Conservation (phyloP, 108 stramenopile species). For the Parietichytrium sp. region DNA sequence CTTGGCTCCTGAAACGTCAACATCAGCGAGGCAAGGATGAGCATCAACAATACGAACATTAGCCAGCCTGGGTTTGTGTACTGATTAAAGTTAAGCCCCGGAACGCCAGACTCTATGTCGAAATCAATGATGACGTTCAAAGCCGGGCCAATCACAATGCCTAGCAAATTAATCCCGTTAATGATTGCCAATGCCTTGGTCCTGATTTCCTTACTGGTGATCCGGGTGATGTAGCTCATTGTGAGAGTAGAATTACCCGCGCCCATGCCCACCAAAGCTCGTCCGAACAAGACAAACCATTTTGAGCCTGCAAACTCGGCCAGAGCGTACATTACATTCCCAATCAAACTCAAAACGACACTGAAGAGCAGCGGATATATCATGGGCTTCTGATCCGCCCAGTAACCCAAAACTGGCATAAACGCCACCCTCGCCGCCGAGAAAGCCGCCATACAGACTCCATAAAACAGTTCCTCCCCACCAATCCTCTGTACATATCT, state of each 20-base stretch:
- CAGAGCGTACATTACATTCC: neutral
- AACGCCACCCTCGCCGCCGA: neutral
- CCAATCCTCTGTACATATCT: neutral
- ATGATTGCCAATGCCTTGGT: slow-evolving; percentile 3
- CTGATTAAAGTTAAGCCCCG: too few species aligned
- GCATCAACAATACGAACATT: neutral
- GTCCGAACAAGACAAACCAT: neutral
- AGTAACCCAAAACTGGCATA: slow-evolving; percentile 22
- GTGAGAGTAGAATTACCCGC: neutral
- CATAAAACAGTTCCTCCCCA: slow-evolving; percentile 18
- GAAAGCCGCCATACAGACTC: neutral
- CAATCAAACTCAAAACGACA: neutral
- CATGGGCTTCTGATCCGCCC: slow-evolving; percentile 6
- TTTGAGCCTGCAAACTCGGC: neutral
- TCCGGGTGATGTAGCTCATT: neutral
- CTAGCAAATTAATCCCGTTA: neutral
- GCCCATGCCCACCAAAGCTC: neutral
- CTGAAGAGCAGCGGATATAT: neutral
- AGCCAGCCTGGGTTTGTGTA: slow-evolving; percentile 25
- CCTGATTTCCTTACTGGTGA: neutral
- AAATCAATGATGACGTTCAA: neutral
- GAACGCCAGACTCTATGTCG: too few species aligned
- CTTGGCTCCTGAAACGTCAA: slow-evolving; percentile 5
- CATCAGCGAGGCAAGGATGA: neutral
- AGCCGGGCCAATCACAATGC: slow-evolving; percentile 12